Percentiles rank a stretch among this genome's conserved stretches.
Conservation (phyloP, 2,329 filamentous ascomycete species). For the Malbranchea cinnamomea region DNA sequence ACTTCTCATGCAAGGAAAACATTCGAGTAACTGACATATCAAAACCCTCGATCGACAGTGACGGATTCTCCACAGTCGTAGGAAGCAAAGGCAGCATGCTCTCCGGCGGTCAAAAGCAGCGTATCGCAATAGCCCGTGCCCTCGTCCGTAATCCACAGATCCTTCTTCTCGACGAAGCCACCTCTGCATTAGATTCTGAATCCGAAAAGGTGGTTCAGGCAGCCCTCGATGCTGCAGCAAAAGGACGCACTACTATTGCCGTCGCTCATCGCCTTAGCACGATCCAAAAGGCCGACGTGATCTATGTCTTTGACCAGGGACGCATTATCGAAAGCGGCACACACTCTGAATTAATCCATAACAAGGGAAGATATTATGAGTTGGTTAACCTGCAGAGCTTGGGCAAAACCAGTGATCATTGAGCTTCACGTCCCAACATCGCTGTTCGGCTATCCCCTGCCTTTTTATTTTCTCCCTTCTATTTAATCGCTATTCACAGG, state of each 20-base stretch:
- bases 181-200: conserved; percentile 36
- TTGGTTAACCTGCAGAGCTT: conserved; percentile 68
- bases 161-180: conserved; percentile 67
- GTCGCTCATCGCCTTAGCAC: conserved; percentile 86
- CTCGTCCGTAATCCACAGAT: conserved; percentile 83
- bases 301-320: conserved; percentile 92
- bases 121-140: conserved; percentile 82
- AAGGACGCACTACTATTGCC: conserved; percentile 79
- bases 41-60: conserved; percentile 26
- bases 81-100: conserved; percentile 76
- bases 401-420: conserved; percentile 39
- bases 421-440: background rate
- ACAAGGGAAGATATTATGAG: conserved; percentile 60
- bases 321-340: conserved; percentile 72
- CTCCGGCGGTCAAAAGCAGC: conserved; percentile 86
- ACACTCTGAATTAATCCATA: conserved; percentile 56
- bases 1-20: too few relatives aligned
- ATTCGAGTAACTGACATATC: too few relatives aligned
- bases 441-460: background rate
- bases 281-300: conserved; percentile 86
- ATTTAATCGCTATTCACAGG: too few relatives aligned
- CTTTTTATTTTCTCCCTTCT: too few relatives aligned
- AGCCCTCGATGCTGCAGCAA: conserved; percentile 65
- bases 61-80: conserved; percentile 73
- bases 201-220: conserved; percentile 45